Base-by-base conservation (phyloP, 192 early-diverging fungal genomes). In the Podila epicladia region DNA sequence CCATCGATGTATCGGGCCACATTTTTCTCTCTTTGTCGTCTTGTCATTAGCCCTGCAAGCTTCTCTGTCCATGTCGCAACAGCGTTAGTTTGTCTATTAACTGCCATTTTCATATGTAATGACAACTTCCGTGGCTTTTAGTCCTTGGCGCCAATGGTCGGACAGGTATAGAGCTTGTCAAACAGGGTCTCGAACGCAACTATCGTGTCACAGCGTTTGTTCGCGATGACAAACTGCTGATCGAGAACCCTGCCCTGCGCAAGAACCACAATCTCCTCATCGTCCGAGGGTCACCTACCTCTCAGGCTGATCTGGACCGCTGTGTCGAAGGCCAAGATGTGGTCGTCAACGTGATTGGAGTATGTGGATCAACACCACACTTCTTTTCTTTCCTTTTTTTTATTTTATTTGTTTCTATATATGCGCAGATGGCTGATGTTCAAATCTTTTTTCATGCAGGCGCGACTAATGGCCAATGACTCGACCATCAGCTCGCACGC, bases 301-400 rank as follows among this genome's bases (percentile, higher is more conserved):
- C 61, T 8, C 69, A 70, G 19, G 65, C 38, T 0, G 83, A 84
- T 68, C 51, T 84, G 5, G 83, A 84, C 53, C 62, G 79, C 15
- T 79, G 77, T 62, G 70, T 84, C 26, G 83, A 84, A 65, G 77
- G 74, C 22, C 76, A 84, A 60, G 83, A 84, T 76, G 77, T 73
- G 11, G 74, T 84, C 12, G 70, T 84, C 9, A 84, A 84, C 55
- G 77, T 79, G 37, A 70, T 84, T 59, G 73, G 76, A 24, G 76
- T 79, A 68, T 51, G 69, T 57, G 11, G 3, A 9, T 62, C 38
- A 15, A 15, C 9, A 15, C 12, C 41, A 45, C 17, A 15, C 15
- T 59, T 33, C 8, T 45, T 20, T 35, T n/a, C n/a, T n/a, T n/a
- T n/a, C n/a, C n/a, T n/a, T n/a, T n/a, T n/a, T 65, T 24, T 41